These are phyloP conservation scores for Colletotrichum destructivum DNA, from an alignment of 2,329 filamentous ascomycete species.

Conservation along the genomic window DNA sequence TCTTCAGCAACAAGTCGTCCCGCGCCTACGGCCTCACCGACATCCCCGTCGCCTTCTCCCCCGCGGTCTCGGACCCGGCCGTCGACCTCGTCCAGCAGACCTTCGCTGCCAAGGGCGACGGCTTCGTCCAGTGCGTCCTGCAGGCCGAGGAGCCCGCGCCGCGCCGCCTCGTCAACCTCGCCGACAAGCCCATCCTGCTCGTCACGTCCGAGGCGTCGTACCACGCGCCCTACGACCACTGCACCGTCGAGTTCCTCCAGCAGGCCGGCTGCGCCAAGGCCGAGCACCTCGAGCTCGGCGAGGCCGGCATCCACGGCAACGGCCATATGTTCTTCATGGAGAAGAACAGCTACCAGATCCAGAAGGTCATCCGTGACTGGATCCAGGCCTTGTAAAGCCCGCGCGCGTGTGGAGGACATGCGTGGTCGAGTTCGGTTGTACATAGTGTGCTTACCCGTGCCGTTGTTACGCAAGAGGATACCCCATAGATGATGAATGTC, in stretches of 20 bases:
- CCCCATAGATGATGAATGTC: conserved; percentile 32
- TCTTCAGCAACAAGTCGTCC: conserved; percentile 53
- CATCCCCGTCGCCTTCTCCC: conserved; percentile 64
- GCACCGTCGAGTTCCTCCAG: conserved; percentile 56
- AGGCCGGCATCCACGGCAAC: conserved; percentile 60
- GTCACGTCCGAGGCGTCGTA: conserved; percentile 61
- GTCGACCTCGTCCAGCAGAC: conserved; percentile 52
- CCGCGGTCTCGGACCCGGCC: conserved; percentile 55
- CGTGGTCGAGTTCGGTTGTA: not conserved
- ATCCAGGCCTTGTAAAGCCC: conserved; percentile 37
- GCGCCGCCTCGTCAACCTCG: conserved; percentile 55
- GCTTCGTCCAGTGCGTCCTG: conserved; percentile 49
- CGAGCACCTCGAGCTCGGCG: conserved; percentile 54
- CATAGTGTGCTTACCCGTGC: conserved; percentile 11
- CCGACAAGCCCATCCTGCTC: conserved; percentile 53
- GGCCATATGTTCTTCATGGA: conserved; percentile 66
- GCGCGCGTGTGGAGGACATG: not conserved
- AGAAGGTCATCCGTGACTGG: conserved; percentile 46
- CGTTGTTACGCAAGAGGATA: conserved; percentile 23
- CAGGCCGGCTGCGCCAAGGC: conserved; percentile 58
- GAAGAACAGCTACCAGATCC: conserved; percentile 61
- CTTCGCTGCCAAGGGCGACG: conserved; percentile 44
- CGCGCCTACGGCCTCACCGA: conserved; percentile 63
- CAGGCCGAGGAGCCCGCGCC: conserved; percentile 54
- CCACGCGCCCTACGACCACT: conserved; percentile 63